Evolutionary conservation across 305 asterid species (phyloP), one percentile per base, ranked within the genome.

Genomic region (Stenogyne calaminthoides): DNA sequence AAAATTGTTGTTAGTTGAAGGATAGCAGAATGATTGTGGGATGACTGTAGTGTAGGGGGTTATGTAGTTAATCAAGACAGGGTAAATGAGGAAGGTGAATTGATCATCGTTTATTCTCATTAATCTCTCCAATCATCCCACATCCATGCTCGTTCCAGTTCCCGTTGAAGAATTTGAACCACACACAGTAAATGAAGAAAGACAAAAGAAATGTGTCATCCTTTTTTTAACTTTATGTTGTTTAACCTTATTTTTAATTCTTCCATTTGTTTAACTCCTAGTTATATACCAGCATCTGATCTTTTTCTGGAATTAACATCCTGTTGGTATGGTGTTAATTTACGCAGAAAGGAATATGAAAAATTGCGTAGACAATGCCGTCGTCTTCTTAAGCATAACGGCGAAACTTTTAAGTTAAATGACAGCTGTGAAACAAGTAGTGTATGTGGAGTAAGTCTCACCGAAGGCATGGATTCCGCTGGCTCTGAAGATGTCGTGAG

Each of bases 311-410:
- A 15, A 25, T 44, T 78, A 57, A 54, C 75, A 64, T 65, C 61
- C 70, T 49, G 7, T 25, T 40, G 70, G 39, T 71, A 58, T 67
- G 77, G 67, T 42, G 57, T 55, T 70, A 63, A 60, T 82, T 8
- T 67, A 62, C 75, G 85, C 92, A 94, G 98, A 74, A 87, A 85
- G 87, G 96, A 89, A 75, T 94, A 94, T 79, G 97, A 91, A 81
- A 94, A 86, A 69, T 78, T 91, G 64, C 84, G 93, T 22, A 87
- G 86, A 73, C 94, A 78, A 59, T 91, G 96, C 70, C 81, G 86
- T 66, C 84, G 80, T 11, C 84, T 89, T 71, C 81, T 80, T 69
- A 89, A 89, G 76, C 83, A 75, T 27, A 74, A 71, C 27, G 77
- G 67, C 7, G 80, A 70, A 63, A 76, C 69, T 63, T 75, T 18